Conservation (phyloP, 345 rosid genomes). For the Syzygium aqueum region DNA sequence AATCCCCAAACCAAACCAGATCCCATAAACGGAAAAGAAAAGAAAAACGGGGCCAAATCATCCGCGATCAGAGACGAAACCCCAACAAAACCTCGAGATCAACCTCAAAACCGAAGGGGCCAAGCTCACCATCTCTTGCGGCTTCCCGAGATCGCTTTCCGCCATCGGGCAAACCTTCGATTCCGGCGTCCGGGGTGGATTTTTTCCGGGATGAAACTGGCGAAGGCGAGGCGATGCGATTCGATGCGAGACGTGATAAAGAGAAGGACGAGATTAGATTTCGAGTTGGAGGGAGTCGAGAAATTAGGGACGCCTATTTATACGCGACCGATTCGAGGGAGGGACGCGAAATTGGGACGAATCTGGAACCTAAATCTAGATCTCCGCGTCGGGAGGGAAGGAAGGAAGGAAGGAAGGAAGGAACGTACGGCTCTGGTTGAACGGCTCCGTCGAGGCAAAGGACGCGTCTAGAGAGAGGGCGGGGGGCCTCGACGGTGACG, state of each 20-base stretch:
- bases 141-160: conserved; percentile 8
- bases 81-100: not conserved
- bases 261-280: too few relatives aligned
- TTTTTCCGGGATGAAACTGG: too few relatives aligned
- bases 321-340: too few relatives aligned
- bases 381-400: not conserved
- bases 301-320: too few relatives aligned
- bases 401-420: not conserved
- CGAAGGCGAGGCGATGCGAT: too few relatives aligned
- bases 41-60: not conserved
- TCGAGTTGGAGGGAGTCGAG: too few relatives aligned
- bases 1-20: not conserved
- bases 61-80: not conserved
- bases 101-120: not conserved
- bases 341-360: too few relatives aligned
- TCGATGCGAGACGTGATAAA: too few relatives aligned
- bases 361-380: not conserved
- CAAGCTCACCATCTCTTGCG: conserved; percentile 5
- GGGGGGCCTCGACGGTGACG: not conserved
- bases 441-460: not conserved
- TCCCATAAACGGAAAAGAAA: not conserved
- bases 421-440: not conserved
- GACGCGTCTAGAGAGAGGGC: not conserved
- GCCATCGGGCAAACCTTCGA: not conserved
- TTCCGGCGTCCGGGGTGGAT: too few relatives aligned